Conservation (phyloP, 306 rosid species). For the Pyrus pyrifolia region DNA sequence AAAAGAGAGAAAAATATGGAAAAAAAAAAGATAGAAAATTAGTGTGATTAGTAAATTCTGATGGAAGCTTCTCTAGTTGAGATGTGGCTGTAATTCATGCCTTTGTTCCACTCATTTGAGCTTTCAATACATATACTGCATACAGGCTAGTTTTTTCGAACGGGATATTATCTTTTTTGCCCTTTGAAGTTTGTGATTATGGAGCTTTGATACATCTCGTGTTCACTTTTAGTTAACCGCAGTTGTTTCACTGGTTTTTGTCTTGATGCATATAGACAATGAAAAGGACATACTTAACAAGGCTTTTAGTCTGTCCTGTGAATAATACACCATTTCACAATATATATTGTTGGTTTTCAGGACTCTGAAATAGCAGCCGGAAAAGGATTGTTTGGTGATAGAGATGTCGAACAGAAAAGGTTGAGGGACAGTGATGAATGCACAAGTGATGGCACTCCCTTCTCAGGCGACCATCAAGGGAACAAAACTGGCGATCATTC, state of each 20-base stretch:
- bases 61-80: not conserved
- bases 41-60: not conserved
- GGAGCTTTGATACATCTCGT: not conserved
- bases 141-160: not conserved
- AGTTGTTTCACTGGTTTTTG: not conserved
- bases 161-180: not conserved
- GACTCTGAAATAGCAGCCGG: slow-evolving; percentile 24
- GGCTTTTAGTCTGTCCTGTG: not conserved
- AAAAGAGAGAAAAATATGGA: not conserved
- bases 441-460: slow-evolving; percentile 12
- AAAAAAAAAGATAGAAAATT: no score
- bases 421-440: slow-evolving; percentile 16
- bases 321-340: slow-evolving; percentile 8
- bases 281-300: not conserved
- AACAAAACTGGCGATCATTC: slow-evolving; percentile 17
- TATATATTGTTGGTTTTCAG: slow-evolving; percentile 26
- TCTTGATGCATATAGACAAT: not conserved
- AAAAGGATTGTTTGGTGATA: slow-evolving; percentile 3
- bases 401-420: slow-evolving; percentile 19
- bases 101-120: not conserved
- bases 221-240: not conserved
- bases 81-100: not conserved
- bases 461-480: not conserved
- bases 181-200: not conserved
- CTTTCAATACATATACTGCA: not conserved